phyloP scores from a whole-genome alignment of 768 basidiomycete genomes.

The Tremella fuciformis region DNA sequence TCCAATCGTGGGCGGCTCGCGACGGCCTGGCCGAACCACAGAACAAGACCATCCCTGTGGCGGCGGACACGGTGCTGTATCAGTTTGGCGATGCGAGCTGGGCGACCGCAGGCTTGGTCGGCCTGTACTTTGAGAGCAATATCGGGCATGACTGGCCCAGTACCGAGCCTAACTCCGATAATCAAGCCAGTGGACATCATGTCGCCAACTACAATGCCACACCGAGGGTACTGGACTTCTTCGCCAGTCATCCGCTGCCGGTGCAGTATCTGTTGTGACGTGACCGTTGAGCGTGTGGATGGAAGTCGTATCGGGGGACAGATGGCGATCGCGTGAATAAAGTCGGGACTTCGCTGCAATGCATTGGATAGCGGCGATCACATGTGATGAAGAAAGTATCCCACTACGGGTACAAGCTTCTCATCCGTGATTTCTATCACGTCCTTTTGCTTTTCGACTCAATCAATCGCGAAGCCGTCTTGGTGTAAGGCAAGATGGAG shows the following conservation, averaged over 20 bases:
- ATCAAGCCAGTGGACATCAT: constrained; percentile 24
- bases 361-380: too few relatives aligned
- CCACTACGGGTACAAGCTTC: too few relatives aligned
- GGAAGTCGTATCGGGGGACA: too few relatives aligned
- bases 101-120: constrained; percentile 21
- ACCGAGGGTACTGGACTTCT: constrained; percentile 21
- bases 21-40: constrained; percentile 33
- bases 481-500: too few relatives aligned
- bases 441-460: too few relatives aligned
- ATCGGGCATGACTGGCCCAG: constrained; percentile 44
- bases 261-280: too few relatives aligned
- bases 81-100: constrained; percentile 15
- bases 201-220: constrained; percentile 26
- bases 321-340: too few relatives aligned
- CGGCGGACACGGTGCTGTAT: neutral
- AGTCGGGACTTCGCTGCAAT: too few relatives aligned
- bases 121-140: constrained; percentile 21
- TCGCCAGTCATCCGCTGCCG: constrained; percentile 20
- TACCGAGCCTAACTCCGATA: constrained; percentile 26
- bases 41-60: constrained; percentile 13
- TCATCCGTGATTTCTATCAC: too few relatives aligned
- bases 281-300: too few relatives aligned
- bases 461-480: too few relatives aligned
- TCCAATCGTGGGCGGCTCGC: constrained; percentile 32
- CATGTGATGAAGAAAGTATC: too few relatives aligned